Conservation (phyloP, 768 basidiomycete species). For the Amanita molliuscula region DNA sequence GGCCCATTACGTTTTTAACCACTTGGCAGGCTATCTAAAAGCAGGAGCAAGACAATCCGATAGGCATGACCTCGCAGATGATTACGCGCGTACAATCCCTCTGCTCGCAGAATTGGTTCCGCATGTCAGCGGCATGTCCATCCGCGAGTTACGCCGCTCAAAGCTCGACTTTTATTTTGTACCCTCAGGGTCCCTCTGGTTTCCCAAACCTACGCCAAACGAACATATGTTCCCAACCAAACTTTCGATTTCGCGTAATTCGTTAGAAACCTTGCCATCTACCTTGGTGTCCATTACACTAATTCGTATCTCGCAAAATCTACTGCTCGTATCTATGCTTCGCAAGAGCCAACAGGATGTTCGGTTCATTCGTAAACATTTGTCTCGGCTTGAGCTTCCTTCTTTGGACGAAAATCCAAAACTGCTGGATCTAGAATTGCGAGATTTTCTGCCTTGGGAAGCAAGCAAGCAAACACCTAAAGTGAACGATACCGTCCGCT, state of each 20-base stretch:
- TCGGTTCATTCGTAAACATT: constrained; percentile 53
- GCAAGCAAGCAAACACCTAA: not conserved
- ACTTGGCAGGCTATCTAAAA: constrained; percentile 61
- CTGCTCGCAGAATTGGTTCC: constrained; percentile 46
- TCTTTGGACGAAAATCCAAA: constrained; percentile 20
- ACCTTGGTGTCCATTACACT: constrained; percentile 45
- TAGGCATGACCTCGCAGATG: constrained; percentile 30
- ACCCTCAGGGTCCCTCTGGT: constrained; percentile 67
- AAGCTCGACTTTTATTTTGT: constrained; percentile 62
- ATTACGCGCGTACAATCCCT: constrained; percentile 46
- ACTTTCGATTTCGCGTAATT: constrained; percentile 23
- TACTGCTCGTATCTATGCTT: constrained; percentile 54
- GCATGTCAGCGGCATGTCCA: constrained; percentile 64
- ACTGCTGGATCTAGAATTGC: constrained; percentile 26
- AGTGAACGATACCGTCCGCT: constrained; percentile 14
- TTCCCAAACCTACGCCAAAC: constrained; percentile 39
- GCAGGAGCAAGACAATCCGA: constrained; percentile 33
- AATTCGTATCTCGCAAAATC: constrained; percentile 63
- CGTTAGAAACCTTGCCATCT: constrained; percentile 27
- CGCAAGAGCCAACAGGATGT: constrained; percentile 61
- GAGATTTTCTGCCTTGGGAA: constrained; percentile 37
- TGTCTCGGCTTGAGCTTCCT: constrained; percentile 52
- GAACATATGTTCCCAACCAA: constrained; percentile 54
- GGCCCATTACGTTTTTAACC: constrained; percentile 60
- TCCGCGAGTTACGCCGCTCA: constrained; percentile 61